Conservation (phyloP, 345 rosid genomes). For the Dipteronia sinensis region DNA sequence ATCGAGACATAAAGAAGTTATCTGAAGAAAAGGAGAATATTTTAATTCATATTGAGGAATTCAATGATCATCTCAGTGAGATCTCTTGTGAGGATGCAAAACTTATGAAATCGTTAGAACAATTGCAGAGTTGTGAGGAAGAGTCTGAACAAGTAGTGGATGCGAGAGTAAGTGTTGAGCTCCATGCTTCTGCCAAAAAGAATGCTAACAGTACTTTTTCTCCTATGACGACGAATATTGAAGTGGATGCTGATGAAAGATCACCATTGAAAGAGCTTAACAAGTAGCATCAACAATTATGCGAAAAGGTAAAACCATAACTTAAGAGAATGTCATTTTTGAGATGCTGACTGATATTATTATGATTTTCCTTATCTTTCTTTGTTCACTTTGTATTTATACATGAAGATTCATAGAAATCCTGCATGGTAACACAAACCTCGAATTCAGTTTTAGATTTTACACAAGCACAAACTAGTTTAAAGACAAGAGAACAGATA, state of each 20-base stretch:
- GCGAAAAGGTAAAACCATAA: neutral
- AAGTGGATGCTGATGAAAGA: neutral
- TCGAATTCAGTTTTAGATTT: too few species aligned
- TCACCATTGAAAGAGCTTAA: slow-evolving; percentile 10
- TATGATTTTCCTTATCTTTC: neutral
- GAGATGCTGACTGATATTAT: neutral
- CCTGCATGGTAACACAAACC: too few species aligned
- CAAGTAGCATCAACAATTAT: neutral
- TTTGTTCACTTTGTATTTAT: too few species aligned
- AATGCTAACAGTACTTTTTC: neutral
- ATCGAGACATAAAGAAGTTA: neutral
- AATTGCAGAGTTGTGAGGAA: slow-evolving; percentile 6
- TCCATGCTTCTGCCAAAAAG: neutral
- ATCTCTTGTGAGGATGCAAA: slow-evolving; percentile 8
- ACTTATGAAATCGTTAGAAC: neutral
- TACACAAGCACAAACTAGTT: neutral
- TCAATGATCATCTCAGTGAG: slow-evolving; percentile 2
- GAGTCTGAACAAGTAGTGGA: neutral
- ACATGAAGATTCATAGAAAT: too few species aligned
- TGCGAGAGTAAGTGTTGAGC: slow-evolving; percentile 5
- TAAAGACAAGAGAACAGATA: neutral
- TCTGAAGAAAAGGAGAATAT: neutral
- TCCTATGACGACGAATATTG: neutral
- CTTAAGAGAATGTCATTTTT: neutral
- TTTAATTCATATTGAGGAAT: slow-evolving; percentile 8